Conservation (phyloP, 2,329 filamentous ascomycete genomes). For the Verticillium albo-atrum region DNA sequence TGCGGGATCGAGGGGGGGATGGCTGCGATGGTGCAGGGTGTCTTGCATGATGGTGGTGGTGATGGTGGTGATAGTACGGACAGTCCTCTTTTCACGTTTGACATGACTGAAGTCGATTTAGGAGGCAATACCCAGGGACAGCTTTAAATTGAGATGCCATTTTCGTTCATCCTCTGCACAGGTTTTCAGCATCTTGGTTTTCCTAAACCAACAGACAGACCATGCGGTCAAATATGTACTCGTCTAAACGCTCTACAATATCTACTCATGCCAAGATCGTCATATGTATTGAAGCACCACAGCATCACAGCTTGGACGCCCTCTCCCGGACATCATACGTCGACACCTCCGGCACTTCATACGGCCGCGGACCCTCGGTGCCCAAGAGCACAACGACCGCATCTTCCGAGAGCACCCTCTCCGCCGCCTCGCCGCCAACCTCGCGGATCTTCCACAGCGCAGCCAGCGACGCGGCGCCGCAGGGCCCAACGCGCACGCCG, state of each 20-base stretch:
- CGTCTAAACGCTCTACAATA: no score
- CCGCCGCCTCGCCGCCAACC: constrained; percentile 10
- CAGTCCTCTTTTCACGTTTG: no score
- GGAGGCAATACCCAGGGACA: no score
- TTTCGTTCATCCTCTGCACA: no score
- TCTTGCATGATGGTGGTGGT: neutral
- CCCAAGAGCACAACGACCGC: constrained; percentile 61
- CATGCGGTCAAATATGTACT: no score
- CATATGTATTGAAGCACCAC: no score
- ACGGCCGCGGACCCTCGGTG: constrained; percentile 55
- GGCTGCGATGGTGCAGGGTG: neutral
- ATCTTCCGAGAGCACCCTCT: constrained; percentile 35
- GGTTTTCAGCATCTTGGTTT: no score
- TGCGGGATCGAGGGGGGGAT: constrained; percentile 1
- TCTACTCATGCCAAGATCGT: no score
- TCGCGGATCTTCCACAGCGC: constrained; percentile 35
- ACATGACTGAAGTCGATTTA: neutral
- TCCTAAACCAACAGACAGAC: no score
- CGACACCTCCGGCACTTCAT: neutral
- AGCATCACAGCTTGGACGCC: neutral
- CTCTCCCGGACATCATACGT: neutral
- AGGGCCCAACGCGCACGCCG: constrained; percentile 43
- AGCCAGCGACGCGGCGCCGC: constrained; percentile 54
- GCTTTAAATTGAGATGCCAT: no score
- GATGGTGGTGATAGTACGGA: no score